These are phyloP conservation scores for Tricladium varicosporioides DNA, from an alignment of 2,329 filamentous ascomycete species.

Conservation along the genomic window DNA sequence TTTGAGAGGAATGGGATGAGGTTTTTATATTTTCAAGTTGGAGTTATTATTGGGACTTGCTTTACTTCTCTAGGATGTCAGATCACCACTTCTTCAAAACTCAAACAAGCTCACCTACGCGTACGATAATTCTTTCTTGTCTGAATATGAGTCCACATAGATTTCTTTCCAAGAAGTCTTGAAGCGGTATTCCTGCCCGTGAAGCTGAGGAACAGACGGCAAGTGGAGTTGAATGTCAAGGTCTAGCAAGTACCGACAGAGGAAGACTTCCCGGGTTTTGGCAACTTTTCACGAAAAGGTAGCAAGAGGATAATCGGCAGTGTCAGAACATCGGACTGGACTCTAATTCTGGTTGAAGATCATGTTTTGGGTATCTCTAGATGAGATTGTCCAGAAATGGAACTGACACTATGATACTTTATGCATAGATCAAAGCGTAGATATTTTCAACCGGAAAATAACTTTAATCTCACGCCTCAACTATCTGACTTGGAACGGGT, in stretches of 20 bases:
- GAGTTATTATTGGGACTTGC: not conserved
- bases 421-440: not conserved
- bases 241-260: not conserved
- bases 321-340: not conserved
- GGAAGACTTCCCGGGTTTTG: not conserved
- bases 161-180: not conserved
- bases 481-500: too few relatives aligned
- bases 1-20: not conserved
- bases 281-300: not conserved
- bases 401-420: not conserved
- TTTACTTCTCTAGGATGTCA: not conserved
- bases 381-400: not conserved
- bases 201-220: not conserved
- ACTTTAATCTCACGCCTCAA: not conserved
- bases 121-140: not conserved
- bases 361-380: not conserved
- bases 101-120: not conserved
- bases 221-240: not conserved
- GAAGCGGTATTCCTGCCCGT: not conserved
- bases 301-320: not conserved
- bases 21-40: not conserved
- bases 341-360: not conserved
- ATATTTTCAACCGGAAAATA: not conserved
- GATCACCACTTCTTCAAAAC: not conserved
- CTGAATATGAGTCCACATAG: not conserved